Base-by-base conservation (phyloP, 2,329 filamentous ascomycete species). In the Chrysoporthe cubensis region DNA sequence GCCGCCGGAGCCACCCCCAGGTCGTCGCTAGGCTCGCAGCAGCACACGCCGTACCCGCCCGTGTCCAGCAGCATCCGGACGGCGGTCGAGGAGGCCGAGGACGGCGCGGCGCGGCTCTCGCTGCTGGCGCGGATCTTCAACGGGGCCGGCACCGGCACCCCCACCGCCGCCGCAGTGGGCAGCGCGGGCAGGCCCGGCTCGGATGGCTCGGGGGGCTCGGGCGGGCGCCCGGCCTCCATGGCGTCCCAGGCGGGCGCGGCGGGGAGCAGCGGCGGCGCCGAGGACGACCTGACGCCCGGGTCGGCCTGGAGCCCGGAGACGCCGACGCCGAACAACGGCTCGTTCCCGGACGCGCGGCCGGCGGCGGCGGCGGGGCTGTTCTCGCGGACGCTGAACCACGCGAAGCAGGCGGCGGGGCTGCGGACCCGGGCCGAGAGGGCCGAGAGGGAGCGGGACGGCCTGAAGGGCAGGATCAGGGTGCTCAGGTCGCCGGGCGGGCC, bases 41-140 rank as follows among this genome's bases (percentile, higher is more conserved):
- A 65, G 58, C 62, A 57, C 43, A 69, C 58, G 11, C 68, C 68
- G 5, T 69, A 69, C 32, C 68, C 68, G 16, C 62, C 57, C 1
- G 52, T 61, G 3, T 54, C 56, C 13, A 40, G n/a, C 46, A 44
- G 26, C 52, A 40, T 43, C 40, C 42, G 8, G 42, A 65, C 62
- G 32, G 54, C 62, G 11, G 61, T 65, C n/a, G 68, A 69, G 32
- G 60, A 62, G n/a, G 65, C 61, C 37, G 66, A 65, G 14, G 59
- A 63, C 52, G 26, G 46, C 40, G 56, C 58, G 26, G 54, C 60
- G 52, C 62, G 68, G 26, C 54, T 64, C 26, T 68, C 68, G 26
- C 48, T 69, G 52, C 58, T 69, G 40, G 59, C 52, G 18, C 60
- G 61, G 48, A 64, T 69, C 7, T 67, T 69, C 4, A 42, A 62